Percentiles rank a stretch among this genome's conserved stretches.
Evolutionary conservation across 208 protist genomes (phyloP).

Genomic region (Wallacemonas sp.): DNA sequence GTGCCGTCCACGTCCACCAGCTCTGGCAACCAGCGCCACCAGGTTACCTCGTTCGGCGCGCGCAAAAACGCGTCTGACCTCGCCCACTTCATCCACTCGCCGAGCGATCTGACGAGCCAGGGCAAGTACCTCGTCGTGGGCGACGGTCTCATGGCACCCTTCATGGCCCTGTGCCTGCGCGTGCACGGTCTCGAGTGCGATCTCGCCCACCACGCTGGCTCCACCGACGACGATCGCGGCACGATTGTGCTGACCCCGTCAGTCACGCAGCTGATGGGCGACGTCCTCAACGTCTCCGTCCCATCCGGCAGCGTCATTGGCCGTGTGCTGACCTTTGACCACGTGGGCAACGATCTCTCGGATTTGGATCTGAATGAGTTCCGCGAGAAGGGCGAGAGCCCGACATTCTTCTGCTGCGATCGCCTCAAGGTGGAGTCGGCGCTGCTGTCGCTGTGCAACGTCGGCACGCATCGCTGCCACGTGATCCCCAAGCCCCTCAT

Average conservation of each 20-base stretch:
- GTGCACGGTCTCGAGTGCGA: constrained; percentile 89
- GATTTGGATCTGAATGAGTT: constrained; percentile 93
- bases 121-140: constrained; percentile 90
- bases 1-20: constrained; percentile 10
- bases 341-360: constrained; percentile 92
- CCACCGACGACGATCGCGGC: constrained; percentile 78
- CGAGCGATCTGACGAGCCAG: constrained; percentile 49
- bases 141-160: constrained; percentile 89
- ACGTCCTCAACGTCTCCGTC: constrained; percentile 90
- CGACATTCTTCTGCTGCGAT: constrained; percentile 94
- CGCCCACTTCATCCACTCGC: constrained; percentile 42
- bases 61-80: constrained; percentile 52
- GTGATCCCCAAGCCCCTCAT: constrained; percentile 81
- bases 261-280: constrained; percentile 91
- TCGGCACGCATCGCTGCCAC: constrained; percentile 83
- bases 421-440: constrained; percentile 81
- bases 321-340: constrained; percentile 88
- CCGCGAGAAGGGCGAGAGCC: constrained; percentile 90
- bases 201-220: constrained; percentile 67
- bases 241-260: constrained; percentile 89
- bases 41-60: constrained; percentile 57
- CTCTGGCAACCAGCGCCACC: constrained; percentile 23
- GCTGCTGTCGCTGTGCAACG: constrained; percentile 81
- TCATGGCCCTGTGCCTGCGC: constrained; percentile 92
- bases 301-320: constrained; percentile 89